phyloP scores from a whole-genome alignment of 371 early-diverging fungal genomes.

The Mycotypha africana region DNA sequence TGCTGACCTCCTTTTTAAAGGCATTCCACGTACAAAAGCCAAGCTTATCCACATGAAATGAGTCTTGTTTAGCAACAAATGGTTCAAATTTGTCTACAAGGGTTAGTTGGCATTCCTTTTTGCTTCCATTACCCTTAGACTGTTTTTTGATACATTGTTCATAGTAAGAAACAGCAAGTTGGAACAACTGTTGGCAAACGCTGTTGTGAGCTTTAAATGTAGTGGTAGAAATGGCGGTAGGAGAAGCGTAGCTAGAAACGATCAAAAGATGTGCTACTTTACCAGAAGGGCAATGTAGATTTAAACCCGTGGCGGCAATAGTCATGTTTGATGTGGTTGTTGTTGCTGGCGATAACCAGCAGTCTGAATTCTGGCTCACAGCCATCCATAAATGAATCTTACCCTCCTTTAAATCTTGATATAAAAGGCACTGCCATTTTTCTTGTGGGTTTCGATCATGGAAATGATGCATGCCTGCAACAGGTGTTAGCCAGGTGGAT shows the following conservation, averaged over 20 bases:
- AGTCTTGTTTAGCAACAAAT: too few relatives aligned
- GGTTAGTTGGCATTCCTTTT: too few relatives aligned
- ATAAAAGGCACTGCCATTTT: constrained; percentile 15
- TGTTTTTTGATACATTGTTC: not conserved
- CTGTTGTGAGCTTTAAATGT: not conserved
- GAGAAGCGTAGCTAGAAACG: not conserved
- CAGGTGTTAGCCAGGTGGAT: constrained; percentile 18
- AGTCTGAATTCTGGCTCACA: not conserved
- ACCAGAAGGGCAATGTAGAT: too few relatives aligned
- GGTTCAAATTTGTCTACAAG: too few relatives aligned
- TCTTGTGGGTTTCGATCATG: not conserved
- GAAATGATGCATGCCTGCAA: constrained; percentile 2
- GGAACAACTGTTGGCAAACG: not conserved
- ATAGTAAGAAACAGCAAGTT: constrained; percentile 3
- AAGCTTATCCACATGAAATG: not conserved
- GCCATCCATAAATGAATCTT: constrained; percentile 15
- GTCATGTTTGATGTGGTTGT: not conserved
- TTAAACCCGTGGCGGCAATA: too few relatives aligned
- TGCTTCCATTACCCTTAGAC: not conserved
- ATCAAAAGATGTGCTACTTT: constrained; percentile 5
- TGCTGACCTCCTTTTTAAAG: constrained; percentile 16
- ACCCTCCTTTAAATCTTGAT: constrained; percentile 5
- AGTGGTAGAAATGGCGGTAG: too few relatives aligned
- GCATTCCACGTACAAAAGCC: constrained; percentile 50
- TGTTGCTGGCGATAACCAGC: constrained; percentile 4